Evolutionary conservation across 768 basidiomycete species (phyloP), one percentile per base, ranked within the genome.

Genomic region (Phylloporus rhodoxanthus): DNA sequence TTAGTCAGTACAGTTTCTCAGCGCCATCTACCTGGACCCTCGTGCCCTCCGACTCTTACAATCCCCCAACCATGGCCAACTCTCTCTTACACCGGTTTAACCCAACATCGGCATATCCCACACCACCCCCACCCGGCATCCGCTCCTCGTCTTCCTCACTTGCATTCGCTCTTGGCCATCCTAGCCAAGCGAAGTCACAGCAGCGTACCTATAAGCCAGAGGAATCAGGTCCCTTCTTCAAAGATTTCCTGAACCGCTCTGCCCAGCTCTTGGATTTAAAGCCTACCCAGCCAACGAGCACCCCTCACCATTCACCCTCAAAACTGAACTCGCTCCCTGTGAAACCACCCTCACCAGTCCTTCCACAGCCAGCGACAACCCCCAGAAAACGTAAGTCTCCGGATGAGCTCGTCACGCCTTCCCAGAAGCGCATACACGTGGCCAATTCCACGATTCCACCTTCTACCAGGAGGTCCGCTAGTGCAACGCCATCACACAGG

Each of bases 351-450:
- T 25, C 45, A 1, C 36, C 39, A 4, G 34, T n/a, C 38, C 33
- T 41, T 40, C 43, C 49, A 7, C 53, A 50, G 19, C 45, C 65
- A 61, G 47, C 65, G 10, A 57, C 75, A 8, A 87, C 87, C 0
- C 85, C 87, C 9, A 77, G 75, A 43, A 91, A 91, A 61, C 77
- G 87, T 44, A 91, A 89, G 58, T 72, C 76, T 3, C 72, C 72
- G 4, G 79, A 78, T 21, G 71, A 79, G 36, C 69, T 85, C 5
- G 71, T 77, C 32, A 83, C 85, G 0, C 85, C 88, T 0, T 75
- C 77, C 7, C 59, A 75, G 38, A 89, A 90, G 66, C 84, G 87
- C 46, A 51, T 73, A 37, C 71, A 76, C 46, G 23, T 60, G 17
- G 14, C 47, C 8, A 43, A 58, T 19, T 6, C 53, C 19, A 23